Conservation (phyloP, 2,329 filamentous ascomycete species). For the Fusarium odoratissimum region DNA sequence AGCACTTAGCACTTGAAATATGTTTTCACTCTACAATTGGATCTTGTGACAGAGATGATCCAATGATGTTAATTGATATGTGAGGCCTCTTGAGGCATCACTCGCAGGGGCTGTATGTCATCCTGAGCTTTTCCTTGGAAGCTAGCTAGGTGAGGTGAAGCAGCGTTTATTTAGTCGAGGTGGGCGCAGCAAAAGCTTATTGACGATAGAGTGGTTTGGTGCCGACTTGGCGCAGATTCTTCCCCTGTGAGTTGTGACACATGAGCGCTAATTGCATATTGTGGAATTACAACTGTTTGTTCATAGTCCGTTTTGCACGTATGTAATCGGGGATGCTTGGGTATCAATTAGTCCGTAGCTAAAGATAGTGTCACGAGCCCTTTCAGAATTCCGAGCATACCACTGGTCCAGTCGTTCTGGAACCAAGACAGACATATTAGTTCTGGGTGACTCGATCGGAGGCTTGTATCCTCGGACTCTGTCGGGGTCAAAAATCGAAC, state of each 20-base stretch:
- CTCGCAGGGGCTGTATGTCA: slow-evolving; percentile 18
- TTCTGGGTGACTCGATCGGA: neutral
- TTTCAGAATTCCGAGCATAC: neutral
- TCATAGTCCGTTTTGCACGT: neutral
- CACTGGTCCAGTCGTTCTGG: neutral
- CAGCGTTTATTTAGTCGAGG: slow-evolving; percentile 15
- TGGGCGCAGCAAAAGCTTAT: slow-evolving; percentile 46
- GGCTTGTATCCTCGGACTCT: neutral
- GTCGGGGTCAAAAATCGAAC: neutral
- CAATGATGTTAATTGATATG: neutral
- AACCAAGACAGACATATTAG: neutral
- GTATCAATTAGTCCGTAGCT: neutral
- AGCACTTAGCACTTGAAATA: neutral
- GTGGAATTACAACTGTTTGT: neutral
- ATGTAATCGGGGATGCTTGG: neutral
- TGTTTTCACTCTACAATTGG: neutral
- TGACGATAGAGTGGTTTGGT: slow-evolving; percentile 39
- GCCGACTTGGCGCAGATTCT: slow-evolving; percentile 41
- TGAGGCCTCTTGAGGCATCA: neutral
- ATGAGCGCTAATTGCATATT: neutral
- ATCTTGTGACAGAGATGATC: neutral
- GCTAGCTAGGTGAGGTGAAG: slow-evolving; percentile 5
- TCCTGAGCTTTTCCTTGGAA: slow-evolving; percentile 18
- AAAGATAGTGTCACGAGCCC: neutral
- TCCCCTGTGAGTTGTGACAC: neutral